Evolutionary conservation across 2,329 filamentous ascomycete genomes (phyloP).

Genomic region (Annulohypoxylon truncatum): DNA sequence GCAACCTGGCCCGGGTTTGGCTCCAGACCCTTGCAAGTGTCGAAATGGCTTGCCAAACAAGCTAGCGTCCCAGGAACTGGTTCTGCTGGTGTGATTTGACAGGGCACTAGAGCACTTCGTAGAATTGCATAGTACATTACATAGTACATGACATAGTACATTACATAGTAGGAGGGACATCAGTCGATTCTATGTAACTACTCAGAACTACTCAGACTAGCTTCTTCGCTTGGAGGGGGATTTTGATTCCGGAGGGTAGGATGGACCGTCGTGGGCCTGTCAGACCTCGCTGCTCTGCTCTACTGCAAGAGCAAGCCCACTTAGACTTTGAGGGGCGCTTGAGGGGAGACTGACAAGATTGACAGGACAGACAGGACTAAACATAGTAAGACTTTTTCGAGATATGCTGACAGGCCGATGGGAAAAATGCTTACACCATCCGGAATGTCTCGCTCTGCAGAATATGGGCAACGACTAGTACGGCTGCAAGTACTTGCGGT

Average conservation of each 20-base stretch:
- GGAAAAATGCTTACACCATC: conserved; percentile 25
- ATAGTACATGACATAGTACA: neutral
- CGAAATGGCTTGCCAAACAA: conserved; percentile 43
- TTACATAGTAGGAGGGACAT: conserved; percentile 23
- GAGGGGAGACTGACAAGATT: no score
- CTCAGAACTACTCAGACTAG: neutral
- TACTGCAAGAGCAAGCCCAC: conserved; percentile 37
- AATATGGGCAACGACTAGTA: conserved; percentile 29
- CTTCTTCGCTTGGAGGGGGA: conserved; percentile 26
- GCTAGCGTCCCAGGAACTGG: conserved; percentile 41
- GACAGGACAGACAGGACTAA: neutral
- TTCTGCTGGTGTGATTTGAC: conserved; percentile 42
- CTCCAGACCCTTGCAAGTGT: conserved; percentile 43
- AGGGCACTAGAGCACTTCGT: conserved; percentile 28
- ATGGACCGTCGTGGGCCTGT: conserved; percentile 34
- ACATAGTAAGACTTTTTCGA: conserved; percentile 18
- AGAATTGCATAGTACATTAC: conserved; percentile 1
- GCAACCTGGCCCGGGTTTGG: conserved; percentile 42
- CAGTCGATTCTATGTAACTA: conserved; percentile 31
- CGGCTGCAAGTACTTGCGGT: conserved; percentile 28
- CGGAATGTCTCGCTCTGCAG: conserved; percentile 36
- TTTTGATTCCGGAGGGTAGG: conserved; percentile 37
- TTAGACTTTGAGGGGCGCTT: conserved; percentile 14
- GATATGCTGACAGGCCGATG: conserved; percentile 29
- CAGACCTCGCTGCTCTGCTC: conserved; percentile 20